Evolutionary conservation across 805 yeast species (phyloP), one percentile per base, ranked within the genome.

Genomic region (Yarrowia keelungensis): DNA sequence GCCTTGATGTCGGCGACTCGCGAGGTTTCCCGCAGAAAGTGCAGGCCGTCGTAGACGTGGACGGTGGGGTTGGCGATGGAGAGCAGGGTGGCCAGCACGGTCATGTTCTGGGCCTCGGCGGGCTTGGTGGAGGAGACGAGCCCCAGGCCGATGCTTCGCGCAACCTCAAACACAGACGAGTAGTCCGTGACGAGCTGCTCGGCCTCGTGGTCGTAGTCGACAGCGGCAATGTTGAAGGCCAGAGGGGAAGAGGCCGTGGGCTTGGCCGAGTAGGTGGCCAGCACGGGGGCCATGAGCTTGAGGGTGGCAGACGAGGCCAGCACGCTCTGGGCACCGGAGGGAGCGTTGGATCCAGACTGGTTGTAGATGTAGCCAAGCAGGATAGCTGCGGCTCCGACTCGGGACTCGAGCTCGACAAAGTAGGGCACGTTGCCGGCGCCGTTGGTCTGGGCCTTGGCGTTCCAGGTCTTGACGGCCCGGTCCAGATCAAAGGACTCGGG

Each of bases 361-460:
- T 72, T 70, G 36, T 74, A 69, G 67, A 86, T 77, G 79, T 88
- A 93, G 46, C 97, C 98, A 64, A 90, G 80, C 56, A 94, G 83
- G 36, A 90, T 85, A 71, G 87, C 84, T 56, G 94, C 91, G 41
- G 97, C 95, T 74, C 97, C 98, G 2, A 89, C 81, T 76, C 97
- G 87, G 69, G 91, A 85, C 75, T 92, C 92, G 67, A 78, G 73
- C 65, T 74, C 80, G 75, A 86, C 81, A 72, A 89, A 78, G 67
- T 81, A 81, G 36, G 96, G 95, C 68, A 87, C 85, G n/a, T 77
- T 78, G 32, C 87, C 87, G 56, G 78, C 75, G 14, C 85, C 80
- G 75, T 89, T 89, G 47, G 76, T 75, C 74, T 85, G 83, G 74
- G 81, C 81, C 61, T 81, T 77, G 56, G 80, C 77, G 53, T 82